Base-by-base conservation (phyloP, 129 eudicot genomes). In the Centaurea solstitialis region DNA sequence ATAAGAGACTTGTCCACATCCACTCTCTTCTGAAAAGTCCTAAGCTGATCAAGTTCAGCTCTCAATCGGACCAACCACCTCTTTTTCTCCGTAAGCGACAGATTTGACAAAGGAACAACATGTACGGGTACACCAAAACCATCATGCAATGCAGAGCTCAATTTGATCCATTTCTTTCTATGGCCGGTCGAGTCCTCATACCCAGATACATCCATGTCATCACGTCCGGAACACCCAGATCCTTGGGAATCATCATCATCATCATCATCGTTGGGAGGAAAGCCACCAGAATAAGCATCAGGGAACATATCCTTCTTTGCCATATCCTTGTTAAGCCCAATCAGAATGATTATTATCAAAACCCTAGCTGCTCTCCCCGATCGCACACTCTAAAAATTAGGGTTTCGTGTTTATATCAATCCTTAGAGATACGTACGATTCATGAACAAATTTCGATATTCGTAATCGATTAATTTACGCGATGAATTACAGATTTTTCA, bases 191-290 rank as follows among this genome's bases (percentile, higher is more conserved):
- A 81, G 41, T 82, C 75, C 40, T 81, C 91, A 12, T 78, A 80
- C 45, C 80, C 94, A 28, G 85, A 62, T 37, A 67, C 80, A 66
- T 76, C 87, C 45, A 72, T 74, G 38, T 90, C 93, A 74, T 77
- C 73, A 72, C 80, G 74, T 12, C 90, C 95, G 0, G 95, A 90
- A 78, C 93, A 87, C 47, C 90, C 97, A 68, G 92, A 93, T 17
- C 89, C 92, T 80, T 93, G 95, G 17, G 93, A 90, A 73, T 83
- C 94, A n/a, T n/a, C n/a, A n/a, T n/a, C n/a, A n/a, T n/a, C n/a
- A n/a, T n/a, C n/a, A n/a, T n/a, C n/a, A 64, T 84, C 77, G 79
- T 76, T 85, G 9, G 85, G 86, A 73, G 84, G 89, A 84, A 73
- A 89, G 28, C 87, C 86, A 76, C 90, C 75, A 11, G 87, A 77